These are phyloP conservation scores for Tolypocladium guangdongense DNA, from an alignment of 2,329 filamentous ascomycete genomes.

Conservation along the genomic window DNA sequence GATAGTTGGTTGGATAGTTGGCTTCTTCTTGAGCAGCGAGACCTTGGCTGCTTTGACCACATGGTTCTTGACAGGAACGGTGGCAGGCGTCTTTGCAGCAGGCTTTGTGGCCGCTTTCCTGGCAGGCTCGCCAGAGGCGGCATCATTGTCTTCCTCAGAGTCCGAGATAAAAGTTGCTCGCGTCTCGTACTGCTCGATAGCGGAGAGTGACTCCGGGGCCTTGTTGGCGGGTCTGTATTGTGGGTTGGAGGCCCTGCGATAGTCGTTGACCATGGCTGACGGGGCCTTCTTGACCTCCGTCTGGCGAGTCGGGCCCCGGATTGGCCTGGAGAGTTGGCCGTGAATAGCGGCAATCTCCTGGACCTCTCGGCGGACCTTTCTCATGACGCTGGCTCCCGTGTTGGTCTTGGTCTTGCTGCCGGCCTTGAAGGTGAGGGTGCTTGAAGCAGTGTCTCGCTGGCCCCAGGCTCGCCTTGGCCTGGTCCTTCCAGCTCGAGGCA, in stretches of 20 bases:
- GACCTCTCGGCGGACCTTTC: conserved; percentile 45
- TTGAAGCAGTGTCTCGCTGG: conserved; percentile 16
- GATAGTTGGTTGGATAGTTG: neutral
- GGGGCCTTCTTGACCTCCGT: conserved; percentile 38
- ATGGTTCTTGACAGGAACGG: conserved; percentile 3
- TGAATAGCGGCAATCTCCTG: conserved; percentile 39
- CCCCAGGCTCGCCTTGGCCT: conserved; percentile 16
- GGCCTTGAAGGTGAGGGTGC: conserved; percentile 30
- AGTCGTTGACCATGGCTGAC: conserved; percentile 40
- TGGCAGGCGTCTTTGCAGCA: neutral
- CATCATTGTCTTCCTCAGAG: conserved; percentile 20
- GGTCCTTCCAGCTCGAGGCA: conserved; percentile 32
- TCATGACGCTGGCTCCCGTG: conserved; percentile 41
- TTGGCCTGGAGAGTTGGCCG: conserved; percentile 29
- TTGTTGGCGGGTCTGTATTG: conserved; percentile 15
- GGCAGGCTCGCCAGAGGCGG: conserved; percentile 16
- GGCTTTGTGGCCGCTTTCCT: conserved; percentile 5
- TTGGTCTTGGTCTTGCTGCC: conserved; percentile 42
- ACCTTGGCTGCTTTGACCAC: conserved; percentile 1
- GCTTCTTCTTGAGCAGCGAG: conserved; percentile 11
- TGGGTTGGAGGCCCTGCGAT: conserved; percentile 32
- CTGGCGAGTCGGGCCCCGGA: conserved; percentile 16
- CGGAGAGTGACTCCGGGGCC: conserved; percentile 9
- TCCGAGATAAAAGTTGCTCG: conserved; percentile 30
- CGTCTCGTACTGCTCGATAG: conserved; percentile 19